These are phyloP conservation scores for Striga hermonthica DNA, from an alignment of 305 asterid genomes.

Conservation along the genomic window DNA sequence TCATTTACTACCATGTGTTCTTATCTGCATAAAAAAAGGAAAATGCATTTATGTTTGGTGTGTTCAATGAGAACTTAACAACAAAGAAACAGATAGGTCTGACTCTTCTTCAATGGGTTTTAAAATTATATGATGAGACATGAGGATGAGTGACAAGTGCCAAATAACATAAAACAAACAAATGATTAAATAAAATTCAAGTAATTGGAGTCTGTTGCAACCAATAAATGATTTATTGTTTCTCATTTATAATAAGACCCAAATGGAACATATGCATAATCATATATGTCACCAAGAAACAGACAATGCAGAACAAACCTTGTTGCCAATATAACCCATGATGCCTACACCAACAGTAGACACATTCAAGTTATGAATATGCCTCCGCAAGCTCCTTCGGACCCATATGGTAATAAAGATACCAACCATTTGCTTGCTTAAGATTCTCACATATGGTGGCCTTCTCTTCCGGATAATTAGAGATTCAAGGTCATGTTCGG, in stretches of 20 bases:
- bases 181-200: too few relatives aligned
- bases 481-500: slow-evolving; percentile 67
- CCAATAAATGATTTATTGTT: neutral
- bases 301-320: slow-evolving; percentile 49
- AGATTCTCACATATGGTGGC: slow-evolving; percentile 71
- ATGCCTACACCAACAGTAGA: slow-evolving; percentile 95
- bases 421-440: slow-evolving; percentile 99
- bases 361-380: slow-evolving; percentile 73
- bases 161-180: too few relatives aligned
- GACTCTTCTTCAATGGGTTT: neutral
- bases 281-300: slow-evolving; percentile 4
- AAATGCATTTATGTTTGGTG: neutral
- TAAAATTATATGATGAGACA: too few relatives aligned
- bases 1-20: neutral
- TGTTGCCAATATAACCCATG: slow-evolving; percentile 98
- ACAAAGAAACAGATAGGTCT: too few relatives aligned
- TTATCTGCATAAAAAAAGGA: too few relatives aligned
- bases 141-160: too few relatives aligned
- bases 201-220: neutral
- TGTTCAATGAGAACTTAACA: neutral
- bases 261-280: neutral
- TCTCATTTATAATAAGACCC: neutral
- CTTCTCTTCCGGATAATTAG: slow-evolving; percentile 75
- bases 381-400: slow-evolving; percentile 75
- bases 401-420: slow-evolving; percentile 84